Percentiles rank a stretch among this genome's conserved stretches.
Evolutionary conservation across 202 grass and related monocot genomes (phyloP).

Genomic region (Hordeum pubiflorum): DNA sequence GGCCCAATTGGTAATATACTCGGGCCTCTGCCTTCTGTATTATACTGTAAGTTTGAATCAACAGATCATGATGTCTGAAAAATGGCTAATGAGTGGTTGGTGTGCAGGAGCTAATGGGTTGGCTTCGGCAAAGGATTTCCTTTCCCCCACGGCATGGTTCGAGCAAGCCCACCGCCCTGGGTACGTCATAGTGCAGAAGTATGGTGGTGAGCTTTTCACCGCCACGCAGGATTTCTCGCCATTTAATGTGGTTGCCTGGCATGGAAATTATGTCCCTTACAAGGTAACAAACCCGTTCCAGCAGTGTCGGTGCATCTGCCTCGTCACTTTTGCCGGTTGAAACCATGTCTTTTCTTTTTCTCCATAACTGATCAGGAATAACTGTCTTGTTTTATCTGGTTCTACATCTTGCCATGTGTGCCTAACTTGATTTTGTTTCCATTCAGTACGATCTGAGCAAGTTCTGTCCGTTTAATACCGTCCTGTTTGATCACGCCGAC

Average conservation of each 20-base stretch:
- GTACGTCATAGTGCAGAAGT: slow-evolving; percentile 71
- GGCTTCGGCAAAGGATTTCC: slow-evolving; percentile 69
- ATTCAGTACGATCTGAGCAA: slow-evolving; percentile 80
- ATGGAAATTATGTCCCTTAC: slow-evolving; percentile 89
- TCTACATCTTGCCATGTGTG: neutral
- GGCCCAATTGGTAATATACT: slow-evolving; percentile 64
- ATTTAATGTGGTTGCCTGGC: slow-evolving; percentile 94
- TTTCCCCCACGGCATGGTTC: slow-evolving; percentile 72
- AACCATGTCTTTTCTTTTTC: neutral
- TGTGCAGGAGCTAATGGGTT: slow-evolving; percentile 74
- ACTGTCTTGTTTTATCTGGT: neutral
- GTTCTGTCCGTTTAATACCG: slow-evolving; percentile 85
- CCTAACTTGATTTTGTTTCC: neutral
- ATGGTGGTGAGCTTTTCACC: slow-evolving; percentile 75
- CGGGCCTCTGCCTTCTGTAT: neutral
- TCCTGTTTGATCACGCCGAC: slow-evolving; percentile 68
- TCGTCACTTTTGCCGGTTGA: neutral
- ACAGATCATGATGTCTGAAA: too few relatives aligned
- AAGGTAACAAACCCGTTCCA: slow-evolving; percentile 45
- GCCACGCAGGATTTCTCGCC: slow-evolving; percentile 92
- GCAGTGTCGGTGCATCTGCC: neutral
- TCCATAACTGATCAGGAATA: neutral
- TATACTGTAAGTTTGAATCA: neutral
- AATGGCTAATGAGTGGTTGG: neutral
- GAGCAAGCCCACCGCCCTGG: slow-evolving; percentile 58